Percentiles rank a stretch among this genome's conserved stretches.
These are phyloP conservation scores for Fraxinus quadrangulata DNA, from an alignment of 257 asterid genomes.

Conservation along the genomic window DNA sequence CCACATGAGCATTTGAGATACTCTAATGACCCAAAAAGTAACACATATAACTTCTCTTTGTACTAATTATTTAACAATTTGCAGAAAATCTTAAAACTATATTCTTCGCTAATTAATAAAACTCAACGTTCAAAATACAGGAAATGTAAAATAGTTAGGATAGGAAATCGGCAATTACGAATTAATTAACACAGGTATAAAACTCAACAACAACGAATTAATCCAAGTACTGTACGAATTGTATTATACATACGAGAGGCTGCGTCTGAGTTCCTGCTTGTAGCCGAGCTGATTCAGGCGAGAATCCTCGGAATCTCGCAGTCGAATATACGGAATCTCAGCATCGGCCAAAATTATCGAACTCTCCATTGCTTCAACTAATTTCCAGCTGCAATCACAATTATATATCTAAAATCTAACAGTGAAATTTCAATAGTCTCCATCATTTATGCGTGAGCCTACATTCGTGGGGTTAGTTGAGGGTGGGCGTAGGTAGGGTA, in stretches of 20 bases:
- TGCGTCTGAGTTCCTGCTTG: slow-evolving; percentile 65
- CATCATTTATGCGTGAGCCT: not conserved
- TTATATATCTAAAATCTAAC: not conserved
- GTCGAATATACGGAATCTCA: slow-evolving; percentile 31
- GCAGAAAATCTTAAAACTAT: no score
- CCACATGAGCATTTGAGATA: no score
- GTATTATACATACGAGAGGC: slow-evolving; percentile 49
- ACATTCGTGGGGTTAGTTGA: not conserved
- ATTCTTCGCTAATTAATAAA: not conserved
- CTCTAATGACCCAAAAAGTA: no score
- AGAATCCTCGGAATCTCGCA: slow-evolving; percentile 35
- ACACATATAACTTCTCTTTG: no score
- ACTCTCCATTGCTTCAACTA: slow-evolving; percentile 22
- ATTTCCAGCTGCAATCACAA: not conserved
- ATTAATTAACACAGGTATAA: not conserved
- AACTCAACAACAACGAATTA: not conserved
- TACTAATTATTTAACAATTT: no score
- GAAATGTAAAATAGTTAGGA: no score
- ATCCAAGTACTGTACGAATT: not conserved
- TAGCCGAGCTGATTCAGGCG: slow-evolving; percentile 60
- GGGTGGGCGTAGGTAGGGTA: no score
- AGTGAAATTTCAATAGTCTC: not conserved
- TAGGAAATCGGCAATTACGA: not conserved
- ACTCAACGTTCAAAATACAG: no score
- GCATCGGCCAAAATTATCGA: not conserved